Percentiles rank a stretch among this genome's conserved stretches.
phyloP scores from a whole-genome alignment of 2,329 filamentous ascomycete species.

The Penicillium decumbens region DNA sequence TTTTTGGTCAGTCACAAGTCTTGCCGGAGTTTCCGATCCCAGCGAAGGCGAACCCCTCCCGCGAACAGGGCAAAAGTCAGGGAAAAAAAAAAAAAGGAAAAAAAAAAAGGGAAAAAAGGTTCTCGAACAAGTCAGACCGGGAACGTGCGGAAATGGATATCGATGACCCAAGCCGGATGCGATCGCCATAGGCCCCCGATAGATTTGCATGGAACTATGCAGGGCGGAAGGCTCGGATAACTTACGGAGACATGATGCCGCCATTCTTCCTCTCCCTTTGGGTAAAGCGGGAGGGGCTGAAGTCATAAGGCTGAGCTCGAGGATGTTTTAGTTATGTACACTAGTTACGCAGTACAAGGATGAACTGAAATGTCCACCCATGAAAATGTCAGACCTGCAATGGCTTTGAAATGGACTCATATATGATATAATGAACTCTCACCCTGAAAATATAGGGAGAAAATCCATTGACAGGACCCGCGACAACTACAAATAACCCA shows the following conservation, averaged over 20 bases:
- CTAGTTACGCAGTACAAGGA: neutral
- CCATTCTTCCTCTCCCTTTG: constrained; percentile 12
- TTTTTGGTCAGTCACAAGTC: neutral
- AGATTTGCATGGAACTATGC: neutral
- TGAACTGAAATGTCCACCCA: neutral
- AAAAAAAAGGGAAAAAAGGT: neutral
- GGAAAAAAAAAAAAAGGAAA: neutral
- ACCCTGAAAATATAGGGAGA: too few species aligned
- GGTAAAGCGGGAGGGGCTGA: neutral
- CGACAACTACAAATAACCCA: neutral
- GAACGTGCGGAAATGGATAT: constrained; percentile 24
- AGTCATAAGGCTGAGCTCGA: neutral
- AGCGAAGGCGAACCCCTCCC: neutral
- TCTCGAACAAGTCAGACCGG: constrained; percentile 22
- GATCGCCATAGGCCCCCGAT: constrained; percentile 8
- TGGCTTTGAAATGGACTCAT: neutral
- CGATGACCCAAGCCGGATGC: constrained; percentile 25
- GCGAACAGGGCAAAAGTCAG: neutral
- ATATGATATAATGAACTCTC: too few species aligned
- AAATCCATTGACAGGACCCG: too few species aligned
- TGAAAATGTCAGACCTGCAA: neutral
- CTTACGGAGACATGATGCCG: constrained; percentile 25
- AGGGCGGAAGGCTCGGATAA: constrained; percentile 19
- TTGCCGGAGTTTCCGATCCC: constrained; percentile 9
- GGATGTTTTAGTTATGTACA: too few species aligned